phyloP scores from a whole-genome alignment of 768 basidiomycete species.

The Leccinum incarnatum region DNA sequence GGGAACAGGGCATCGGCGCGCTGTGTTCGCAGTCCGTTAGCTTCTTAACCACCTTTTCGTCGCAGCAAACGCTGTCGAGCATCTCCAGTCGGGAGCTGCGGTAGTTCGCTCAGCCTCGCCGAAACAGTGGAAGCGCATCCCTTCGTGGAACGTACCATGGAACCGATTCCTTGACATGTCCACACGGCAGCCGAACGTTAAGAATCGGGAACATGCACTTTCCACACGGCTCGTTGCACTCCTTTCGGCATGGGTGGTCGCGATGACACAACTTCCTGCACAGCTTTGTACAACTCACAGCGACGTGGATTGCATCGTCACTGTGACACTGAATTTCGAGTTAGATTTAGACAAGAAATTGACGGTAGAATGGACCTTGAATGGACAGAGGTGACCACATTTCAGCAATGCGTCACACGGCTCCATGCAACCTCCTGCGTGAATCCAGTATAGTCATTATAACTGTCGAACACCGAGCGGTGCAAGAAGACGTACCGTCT shows the following conservation, averaged over 20 bases:
- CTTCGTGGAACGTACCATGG: constrained; percentile 44
- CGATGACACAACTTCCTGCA: constrained; percentile 54
- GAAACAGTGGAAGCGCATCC: not conserved
- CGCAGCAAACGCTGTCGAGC: constrained; percentile 44
- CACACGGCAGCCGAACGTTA: constrained; percentile 54
- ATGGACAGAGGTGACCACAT: constrained; percentile 67
- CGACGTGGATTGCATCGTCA: constrained; percentile 53
- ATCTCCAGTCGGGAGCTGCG: constrained; percentile 46
- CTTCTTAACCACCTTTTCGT: constrained; percentile 39
- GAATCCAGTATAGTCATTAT: not conserved
- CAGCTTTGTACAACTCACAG: constrained; percentile 43
- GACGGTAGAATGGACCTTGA: constrained; percentile 39
- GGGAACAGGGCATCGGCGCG: constrained; percentile 45
- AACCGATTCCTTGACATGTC: constrained; percentile 44
- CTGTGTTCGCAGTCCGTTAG: constrained; percentile 56
- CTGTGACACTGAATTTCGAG: constrained; percentile 49
- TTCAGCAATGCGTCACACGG: constrained; percentile 49
- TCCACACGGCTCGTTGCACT: constrained; percentile 53
- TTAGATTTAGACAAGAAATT: not conserved
- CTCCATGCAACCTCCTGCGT: constrained; percentile 60
- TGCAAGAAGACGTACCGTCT: constrained; percentile 40
- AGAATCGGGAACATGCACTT: constrained; percentile 47
- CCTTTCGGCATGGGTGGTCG: constrained; percentile 55
- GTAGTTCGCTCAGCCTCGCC: not conserved
- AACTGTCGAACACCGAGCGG: too few species aligned